Evolutionary conservation across 1,284 basidiomycete genomes (phyloP).

Genomic region (Tremellales sp.): DNA sequence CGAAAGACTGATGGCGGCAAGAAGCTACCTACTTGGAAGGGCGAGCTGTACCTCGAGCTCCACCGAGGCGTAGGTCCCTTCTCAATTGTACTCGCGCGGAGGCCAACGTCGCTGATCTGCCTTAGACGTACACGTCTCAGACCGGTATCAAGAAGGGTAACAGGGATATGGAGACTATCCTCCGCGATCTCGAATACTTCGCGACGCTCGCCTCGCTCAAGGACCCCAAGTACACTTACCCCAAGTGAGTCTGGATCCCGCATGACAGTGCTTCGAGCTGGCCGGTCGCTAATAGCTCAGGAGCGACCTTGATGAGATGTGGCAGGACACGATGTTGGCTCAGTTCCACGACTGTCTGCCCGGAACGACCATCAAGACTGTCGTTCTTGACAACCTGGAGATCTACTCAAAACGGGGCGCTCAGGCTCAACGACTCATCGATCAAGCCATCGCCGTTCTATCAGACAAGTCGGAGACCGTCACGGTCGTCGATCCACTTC

Average conservation of each 20-base stretch:
- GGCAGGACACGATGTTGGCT: conserved; percentile 82
- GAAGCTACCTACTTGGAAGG: conserved; percentile 78
- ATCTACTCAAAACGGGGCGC: conserved; percentile 37
- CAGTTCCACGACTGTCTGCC: conserved; percentile 90
- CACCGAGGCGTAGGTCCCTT: conserved; percentile 40
- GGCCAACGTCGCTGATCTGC: no score
- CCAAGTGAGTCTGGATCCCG: conserved; percentile 16
- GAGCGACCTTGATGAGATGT: conserved; percentile 67
- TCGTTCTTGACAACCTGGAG: conserved; percentile 32
- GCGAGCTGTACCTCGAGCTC: conserved; percentile 85
- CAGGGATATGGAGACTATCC: conserved; percentile 78
- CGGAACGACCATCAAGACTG: conserved; percentile 66
- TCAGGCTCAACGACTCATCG: conserved; percentile 1
- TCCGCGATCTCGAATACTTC: conserved; percentile 75
- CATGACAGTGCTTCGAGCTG: no score
- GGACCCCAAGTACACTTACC: conserved; percentile 56
- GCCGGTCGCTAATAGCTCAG: neutral
- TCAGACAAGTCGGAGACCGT: neutral
- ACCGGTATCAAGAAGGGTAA: conserved; percentile 92
- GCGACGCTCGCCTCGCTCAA: conserved; percentile 74
- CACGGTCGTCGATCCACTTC: conserved; percentile 18
- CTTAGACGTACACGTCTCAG: conserved; percentile 72
- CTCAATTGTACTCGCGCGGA: neutral
- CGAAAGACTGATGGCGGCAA: conserved; percentile 62
- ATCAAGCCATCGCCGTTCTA: conserved; percentile 6